Evolutionary conservation across 768 basidiomycete genomes (phyloP).

Genomic region (Pisolithus tinctorius): DNA sequence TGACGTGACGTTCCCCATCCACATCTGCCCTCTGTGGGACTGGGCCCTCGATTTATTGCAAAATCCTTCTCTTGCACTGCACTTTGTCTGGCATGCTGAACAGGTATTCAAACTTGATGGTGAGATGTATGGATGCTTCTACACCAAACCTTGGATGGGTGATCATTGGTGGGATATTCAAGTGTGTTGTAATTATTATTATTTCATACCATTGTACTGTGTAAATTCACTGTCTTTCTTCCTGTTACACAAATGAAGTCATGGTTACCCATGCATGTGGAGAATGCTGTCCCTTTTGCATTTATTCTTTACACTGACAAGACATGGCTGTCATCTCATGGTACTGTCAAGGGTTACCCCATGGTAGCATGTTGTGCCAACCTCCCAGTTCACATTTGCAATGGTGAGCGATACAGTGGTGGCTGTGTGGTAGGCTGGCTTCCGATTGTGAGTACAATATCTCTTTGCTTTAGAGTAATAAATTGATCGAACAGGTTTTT

Average conservation of each 20-base stretch:
- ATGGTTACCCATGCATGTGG: background rate
- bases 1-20: background rate
- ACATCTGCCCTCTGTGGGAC: conserved; percentile 4
- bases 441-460: conserved; percentile 24
- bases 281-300: conserved; percentile 19
- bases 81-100: conserved; percentile 29
- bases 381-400: conserved; percentile 26
- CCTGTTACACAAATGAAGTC: background rate
- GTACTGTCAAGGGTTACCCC: conserved; percentile 32
- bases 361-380: conserved; percentile 26
- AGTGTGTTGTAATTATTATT: conserved; percentile 13
- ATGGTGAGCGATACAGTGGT: conserved; percentile 29
- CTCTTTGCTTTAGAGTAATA: background rate
- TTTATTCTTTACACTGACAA: conserved; percentile 37
- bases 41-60: conserved; percentile 5
- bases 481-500: background rate
- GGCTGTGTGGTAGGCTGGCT: conserved; percentile 32
- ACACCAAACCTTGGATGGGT: conserved; percentile 33
- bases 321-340: conserved; percentile 30
- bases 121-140: conserved; percentile 17
- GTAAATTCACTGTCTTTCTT: no score
- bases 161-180: conserved; percentile 31
- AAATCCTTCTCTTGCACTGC: background rate
- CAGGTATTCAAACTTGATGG: conserved; percentile 23
- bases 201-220: background rate